These are phyloP conservation scores for Aspergillus affinis DNA, from an alignment of 495 filamentous ascomycete genomes.

Conservation along the genomic window DNA sequence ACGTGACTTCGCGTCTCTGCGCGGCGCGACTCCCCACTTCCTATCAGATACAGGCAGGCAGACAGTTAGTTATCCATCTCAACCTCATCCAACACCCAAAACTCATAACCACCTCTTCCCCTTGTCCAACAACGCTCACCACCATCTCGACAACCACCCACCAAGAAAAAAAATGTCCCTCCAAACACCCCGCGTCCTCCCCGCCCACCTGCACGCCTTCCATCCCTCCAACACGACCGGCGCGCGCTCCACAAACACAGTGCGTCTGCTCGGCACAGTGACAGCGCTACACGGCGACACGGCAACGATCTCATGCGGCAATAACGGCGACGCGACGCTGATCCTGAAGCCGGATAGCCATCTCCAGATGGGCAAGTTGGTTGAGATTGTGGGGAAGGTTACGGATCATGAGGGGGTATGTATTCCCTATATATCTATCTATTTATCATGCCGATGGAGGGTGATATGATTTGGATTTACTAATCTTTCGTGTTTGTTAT, in stretches of 20 bases:
- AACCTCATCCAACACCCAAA: no score
- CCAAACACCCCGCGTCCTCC: slow-evolving; percentile 70
- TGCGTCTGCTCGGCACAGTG: slow-evolving; percentile 86
- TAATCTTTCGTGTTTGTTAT: slow-evolving; percentile 1
- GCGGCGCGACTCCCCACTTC: slow-evolving; percentile 17
- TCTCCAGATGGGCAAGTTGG: slow-evolving; percentile 71
- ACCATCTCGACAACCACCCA: no score
- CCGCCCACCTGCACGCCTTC: slow-evolving; percentile 65
- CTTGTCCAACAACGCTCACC: no score
- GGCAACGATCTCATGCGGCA: slow-evolving; percentile 70
- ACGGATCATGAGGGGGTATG: slow-evolving; percentile 52
- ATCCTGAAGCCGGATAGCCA: slow-evolving; percentile 79
- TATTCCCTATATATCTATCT: slow-evolving; percentile 23
- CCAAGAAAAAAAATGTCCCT: slow-evolving; percentile 42
- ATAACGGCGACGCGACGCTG: slow-evolving; percentile 65
- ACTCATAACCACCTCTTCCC: no score
- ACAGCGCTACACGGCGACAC: slow-evolving; percentile 75
- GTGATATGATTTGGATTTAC: slow-evolving; percentile 3
- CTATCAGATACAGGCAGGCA: no score
- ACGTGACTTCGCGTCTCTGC: slow-evolving; percentile 33
- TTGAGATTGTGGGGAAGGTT: slow-evolving; percentile 92
- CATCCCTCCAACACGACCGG: slow-evolving; percentile 40
- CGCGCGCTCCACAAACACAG: slow-evolving; percentile 54
- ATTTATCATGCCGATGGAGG: no score
- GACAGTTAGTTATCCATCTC: no score